Evolutionary conservation across 2,329 filamentous ascomycete genomes (phyloP).

Genomic region (Penicillium thymicola): DNA sequence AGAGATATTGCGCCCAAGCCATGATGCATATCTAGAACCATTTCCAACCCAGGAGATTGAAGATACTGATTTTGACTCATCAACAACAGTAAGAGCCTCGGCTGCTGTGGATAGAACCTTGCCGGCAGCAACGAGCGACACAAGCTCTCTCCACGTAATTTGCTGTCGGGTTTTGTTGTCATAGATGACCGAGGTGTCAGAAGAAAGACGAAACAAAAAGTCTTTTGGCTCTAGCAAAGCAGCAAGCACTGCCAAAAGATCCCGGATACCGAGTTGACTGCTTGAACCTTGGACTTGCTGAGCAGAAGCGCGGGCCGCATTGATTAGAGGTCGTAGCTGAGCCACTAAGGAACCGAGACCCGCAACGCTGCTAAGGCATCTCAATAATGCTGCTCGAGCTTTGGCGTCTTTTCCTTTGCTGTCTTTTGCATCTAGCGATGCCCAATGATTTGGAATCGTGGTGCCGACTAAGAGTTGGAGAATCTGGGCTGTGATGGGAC

Average conservation of each 20-base stretch:
- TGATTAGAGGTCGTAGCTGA: constrained; percentile 62
- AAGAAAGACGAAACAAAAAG: constrained; percentile 45
- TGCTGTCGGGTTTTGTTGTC: constrained; percentile 45
- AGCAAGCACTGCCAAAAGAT: constrained; percentile 38
- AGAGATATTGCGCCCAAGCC: constrained; percentile 66
- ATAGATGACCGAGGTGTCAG: constrained; percentile 42
- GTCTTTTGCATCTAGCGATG: constrained; percentile 46
- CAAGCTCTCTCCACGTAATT: constrained; percentile 62
- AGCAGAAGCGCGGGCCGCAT: constrained; percentile 22
- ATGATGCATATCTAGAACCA: constrained; percentile 63
- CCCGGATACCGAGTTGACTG: constrained; percentile 32
- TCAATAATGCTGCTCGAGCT: constrained; percentile 49
- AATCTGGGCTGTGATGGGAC: constrained; percentile 69
- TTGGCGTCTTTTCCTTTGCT: constrained; percentile 16
- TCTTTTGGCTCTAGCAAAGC: constrained; percentile 44
- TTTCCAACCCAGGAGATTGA: constrained; percentile 60
- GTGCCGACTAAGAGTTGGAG: constrained; percentile 70
- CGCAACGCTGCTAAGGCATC: constrained; percentile 67
- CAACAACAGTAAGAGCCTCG: constrained; percentile 49
- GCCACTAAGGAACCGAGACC: constrained; percentile 74
- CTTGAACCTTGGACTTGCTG: constrained; percentile 35
- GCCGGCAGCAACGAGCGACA: constrained; percentile 58
- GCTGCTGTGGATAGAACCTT: constrained; percentile 57
- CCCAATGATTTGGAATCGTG: constrained; percentile 82
- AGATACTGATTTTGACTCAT: constrained; percentile 25